These are phyloP conservation scores for Gnaphalium uliginosum DNA, from an alignment of 129 eudicot species.

Conservation along the genomic window DNA sequence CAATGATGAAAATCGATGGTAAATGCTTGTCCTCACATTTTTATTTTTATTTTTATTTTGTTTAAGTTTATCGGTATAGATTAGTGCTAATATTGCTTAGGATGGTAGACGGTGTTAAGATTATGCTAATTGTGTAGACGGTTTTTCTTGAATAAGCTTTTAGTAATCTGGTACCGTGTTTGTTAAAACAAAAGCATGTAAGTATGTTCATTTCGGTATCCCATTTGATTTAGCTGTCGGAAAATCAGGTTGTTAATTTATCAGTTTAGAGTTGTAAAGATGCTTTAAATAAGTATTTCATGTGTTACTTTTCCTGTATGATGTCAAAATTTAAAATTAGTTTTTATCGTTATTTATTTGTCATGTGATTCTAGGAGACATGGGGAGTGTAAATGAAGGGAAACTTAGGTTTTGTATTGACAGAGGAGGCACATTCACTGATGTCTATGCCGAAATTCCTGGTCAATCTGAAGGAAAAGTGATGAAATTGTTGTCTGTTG, in stretches of 20 bases:
- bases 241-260: not conserved
- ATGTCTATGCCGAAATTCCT: slow-evolving; percentile 95
- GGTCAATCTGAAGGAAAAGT: slow-evolving; percentile 78
- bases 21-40: not conserved
- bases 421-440: slow-evolving; percentile 99
- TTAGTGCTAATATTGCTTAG: not conserved
- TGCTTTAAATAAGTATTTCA: not conserved
- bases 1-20: not conserved
- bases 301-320: not conserved
- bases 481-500: slow-evolving; percentile 85
- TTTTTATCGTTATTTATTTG: slow-evolving; percentile 10
- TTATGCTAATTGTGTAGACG: not conserved
- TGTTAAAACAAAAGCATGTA: not conserved
- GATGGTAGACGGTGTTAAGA: not conserved
- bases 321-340: not conserved
- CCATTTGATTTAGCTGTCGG: not conserved
- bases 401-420: slow-evolving; percentile 93
- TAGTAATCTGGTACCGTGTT: not conserved
- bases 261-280: not conserved
- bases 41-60: not conserved
- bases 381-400: slow-evolving; percentile 66
- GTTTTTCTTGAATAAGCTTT: not conserved
- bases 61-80: too few species aligned
- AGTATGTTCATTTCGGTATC: not conserved
- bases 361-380: slow-evolving; percentile 34